Base-by-base conservation (phyloP, 2,329 filamentous ascomycete genomes). In the Diatrype stigma region DNA sequence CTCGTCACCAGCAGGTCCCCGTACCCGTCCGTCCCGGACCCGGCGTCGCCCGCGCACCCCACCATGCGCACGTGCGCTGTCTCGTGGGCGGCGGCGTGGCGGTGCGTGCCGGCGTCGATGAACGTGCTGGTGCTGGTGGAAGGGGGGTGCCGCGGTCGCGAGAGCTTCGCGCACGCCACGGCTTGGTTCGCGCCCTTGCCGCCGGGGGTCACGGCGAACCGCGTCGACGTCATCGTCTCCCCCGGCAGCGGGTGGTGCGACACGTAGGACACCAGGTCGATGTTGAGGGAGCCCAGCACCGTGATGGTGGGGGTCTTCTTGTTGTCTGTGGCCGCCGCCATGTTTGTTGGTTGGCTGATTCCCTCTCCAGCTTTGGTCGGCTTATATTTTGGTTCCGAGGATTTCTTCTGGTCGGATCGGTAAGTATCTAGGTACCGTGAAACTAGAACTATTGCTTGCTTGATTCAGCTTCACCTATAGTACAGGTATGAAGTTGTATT, bases 151-250 rank as follows among this genome's bases (percentile, higher is more conserved):
- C 73, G 75, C 26, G 77, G 64, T 45, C 87, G 81, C 1, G 89
- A 94, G 47, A 95, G 81, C 56, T 93, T 89, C 47, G 86, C 89
- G 71, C 87, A 91, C 22, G 91, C 90, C 50, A 96, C 89, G 53
- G 91, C 92, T 74, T 97, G 93, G 75, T 97, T 97, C 54, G 92
- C 91, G 57, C 93, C 93, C 73, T 99, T 99, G 51, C 94, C 93
- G 62, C 93, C 94, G 28, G 88, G 86, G 42, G 88, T 91, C 34
- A 86, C 90, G 64, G 80, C 80, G 73, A 96, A 96, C 19, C 83
- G 84, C 57, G 76, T 84, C 45, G 90, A 82, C 2, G 89, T 92
- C 47, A 97, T 79, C 2, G 93, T 97, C 73, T 99, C 93, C 59
- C 93, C 94, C 1, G 87, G 85, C 1, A 79, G 74, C 1, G 94